Base-by-base conservation (phyloP, 1,284 basidiomycete genomes). In the Athelia sp. region DNA sequence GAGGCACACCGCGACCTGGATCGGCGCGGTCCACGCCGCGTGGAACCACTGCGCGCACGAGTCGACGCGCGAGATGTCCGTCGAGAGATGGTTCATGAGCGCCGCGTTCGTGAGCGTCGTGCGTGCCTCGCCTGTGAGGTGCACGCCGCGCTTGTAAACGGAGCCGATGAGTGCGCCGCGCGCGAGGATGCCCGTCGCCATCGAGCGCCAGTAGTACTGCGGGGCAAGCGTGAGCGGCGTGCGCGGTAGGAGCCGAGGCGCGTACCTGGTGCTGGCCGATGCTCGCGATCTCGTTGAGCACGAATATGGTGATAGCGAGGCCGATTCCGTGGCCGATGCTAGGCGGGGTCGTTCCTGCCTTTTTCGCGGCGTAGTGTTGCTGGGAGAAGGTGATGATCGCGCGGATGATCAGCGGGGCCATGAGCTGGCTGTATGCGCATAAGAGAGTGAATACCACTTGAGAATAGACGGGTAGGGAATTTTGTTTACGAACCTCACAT, bases 191-290 rank as follows among this genome's bases (percentile, higher is more conserved):
- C 88, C 88, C 0, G 80, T 80, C 11, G 74, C 70, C 84, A 87
- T 87, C 1, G 83, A 82, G 24, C 84, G 75, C 79, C 83, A 90
- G 71, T 89, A 90, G 66, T 87, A 90, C 74, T 87, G 62, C 21
- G n/a, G n/a, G 36, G 50, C 32, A 31, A 2, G 40, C 43, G 53
- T 51, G 47, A 51, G 40, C 15, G 45, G 49, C 15, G 2, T 8
- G 14, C 17, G 29, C 49, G 11, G 34, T 13, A 43, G 4, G 22
- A 13, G 42, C 42, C n/a, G 3, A 44, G 24, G 31, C 26, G 52
- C 63, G 43, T 49, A 79, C 79, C 64, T 84, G 83, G 59, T 87
- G 82, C 52, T 81, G 78, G 54, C 74, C 74, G 17, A 87, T 62
- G 48, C 78, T 81, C 1, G 81, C 67, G 14, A 74, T 61, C 49